Evolutionary conservation across 2,329 filamentous ascomycete genomes (phyloP).

Genomic region (Penicillium sp.): DNA sequence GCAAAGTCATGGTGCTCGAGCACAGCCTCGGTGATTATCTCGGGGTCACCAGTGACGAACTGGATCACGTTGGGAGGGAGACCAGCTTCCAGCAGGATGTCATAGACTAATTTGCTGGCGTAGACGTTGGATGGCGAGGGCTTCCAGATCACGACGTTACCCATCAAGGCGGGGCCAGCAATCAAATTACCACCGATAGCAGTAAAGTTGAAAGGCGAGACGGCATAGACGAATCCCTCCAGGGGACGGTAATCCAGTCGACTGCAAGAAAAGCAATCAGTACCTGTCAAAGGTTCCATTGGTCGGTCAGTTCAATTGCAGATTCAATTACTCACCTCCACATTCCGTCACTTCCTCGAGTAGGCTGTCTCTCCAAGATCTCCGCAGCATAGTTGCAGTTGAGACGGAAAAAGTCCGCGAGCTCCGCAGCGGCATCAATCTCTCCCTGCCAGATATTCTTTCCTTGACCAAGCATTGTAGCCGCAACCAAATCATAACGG

Average conservation of each 20-base stretch:
- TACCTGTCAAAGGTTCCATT: not conserved
- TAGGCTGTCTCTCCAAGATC: constrained; percentile 80
- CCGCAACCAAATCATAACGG: constrained; percentile 90
- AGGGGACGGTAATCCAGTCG: constrained; percentile 84
- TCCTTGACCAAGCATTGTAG: constrained; percentile 91
- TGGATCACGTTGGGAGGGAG: constrained; percentile 87
- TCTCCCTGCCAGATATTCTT: constrained; percentile 98
- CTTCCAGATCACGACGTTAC: constrained; percentile 96
- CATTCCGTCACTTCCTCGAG: constrained; percentile 75
- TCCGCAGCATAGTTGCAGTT: constrained; percentile 76
- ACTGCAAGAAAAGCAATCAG: constrained; percentile 34
- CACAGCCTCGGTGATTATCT: constrained; percentile 74
- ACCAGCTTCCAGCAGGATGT: constrained; percentile 88
- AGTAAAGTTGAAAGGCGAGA: constrained; percentile 96
- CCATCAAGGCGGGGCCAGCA: constrained; percentile 80
- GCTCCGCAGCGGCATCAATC: constrained; percentile 88
- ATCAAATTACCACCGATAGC: constrained; percentile 87
- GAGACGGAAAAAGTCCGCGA: constrained; percentile 78
- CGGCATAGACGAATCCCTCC: constrained; percentile 91
- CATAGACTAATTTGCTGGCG: constrained; percentile 83
- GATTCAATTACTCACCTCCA: constrained; percentile 67
- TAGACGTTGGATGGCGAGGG: constrained; percentile 83
- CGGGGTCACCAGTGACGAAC: constrained; percentile 86
- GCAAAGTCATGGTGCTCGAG: constrained; percentile 78
- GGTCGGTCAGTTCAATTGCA: not conserved